Evolutionary conservation across 805 yeast genomes (phyloP).

Genomic region (Wickerhamiella galacta): DNA sequence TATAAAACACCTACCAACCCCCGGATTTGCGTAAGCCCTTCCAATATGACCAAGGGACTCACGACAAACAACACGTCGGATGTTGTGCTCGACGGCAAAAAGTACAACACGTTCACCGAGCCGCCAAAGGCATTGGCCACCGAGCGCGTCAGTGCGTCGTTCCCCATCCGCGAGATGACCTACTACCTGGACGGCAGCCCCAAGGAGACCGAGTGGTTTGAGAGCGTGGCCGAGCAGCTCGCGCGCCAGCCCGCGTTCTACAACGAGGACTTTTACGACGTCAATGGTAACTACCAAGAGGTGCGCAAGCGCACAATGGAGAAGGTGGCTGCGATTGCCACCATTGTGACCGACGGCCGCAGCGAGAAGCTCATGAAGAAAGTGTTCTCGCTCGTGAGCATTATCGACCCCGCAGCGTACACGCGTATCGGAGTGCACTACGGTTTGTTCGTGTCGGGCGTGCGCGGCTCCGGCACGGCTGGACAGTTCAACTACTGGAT

Average conservation of each 20-base stretch:
- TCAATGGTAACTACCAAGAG: conserved; percentile 24
- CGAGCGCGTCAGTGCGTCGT: conserved; percentile 25
- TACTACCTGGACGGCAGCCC: conserved; percentile 27
- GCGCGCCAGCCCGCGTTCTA: conserved; percentile 37
- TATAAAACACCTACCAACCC: not conserved
- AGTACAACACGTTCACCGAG: conserved; percentile 19
- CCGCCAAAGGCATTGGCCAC: conserved; percentile 23
- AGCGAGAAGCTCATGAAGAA: conserved; percentile 16
- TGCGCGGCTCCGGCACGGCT: conserved; percentile 75
- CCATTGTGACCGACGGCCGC: conserved; percentile 14
- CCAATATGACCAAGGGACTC: not conserved
- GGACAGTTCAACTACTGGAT: conserved; percentile 80
- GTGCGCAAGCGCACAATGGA: conserved; percentile 24
- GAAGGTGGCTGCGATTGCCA: conserved; percentile 16
- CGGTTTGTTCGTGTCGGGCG: conserved; percentile 66
- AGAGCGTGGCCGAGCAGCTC: conserved; percentile 26
- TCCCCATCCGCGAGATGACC: conserved; percentile 25
- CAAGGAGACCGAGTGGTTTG: conserved; percentile 25
- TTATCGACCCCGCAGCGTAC: conserved; percentile 54
- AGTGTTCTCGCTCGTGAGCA: conserved; percentile 17
- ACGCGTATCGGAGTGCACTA: conserved; percentile 80
- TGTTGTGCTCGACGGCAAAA: conserved; percentile 12
- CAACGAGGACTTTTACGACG: conserved; percentile 29
- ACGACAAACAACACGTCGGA: conserved; percentile 5
- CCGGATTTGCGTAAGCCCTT: not conserved